These are phyloP conservation scores for Geosiphon pyriformis DNA, from an alignment of 192 early-diverging fungal genomes.

Conservation along the genomic window DNA sequence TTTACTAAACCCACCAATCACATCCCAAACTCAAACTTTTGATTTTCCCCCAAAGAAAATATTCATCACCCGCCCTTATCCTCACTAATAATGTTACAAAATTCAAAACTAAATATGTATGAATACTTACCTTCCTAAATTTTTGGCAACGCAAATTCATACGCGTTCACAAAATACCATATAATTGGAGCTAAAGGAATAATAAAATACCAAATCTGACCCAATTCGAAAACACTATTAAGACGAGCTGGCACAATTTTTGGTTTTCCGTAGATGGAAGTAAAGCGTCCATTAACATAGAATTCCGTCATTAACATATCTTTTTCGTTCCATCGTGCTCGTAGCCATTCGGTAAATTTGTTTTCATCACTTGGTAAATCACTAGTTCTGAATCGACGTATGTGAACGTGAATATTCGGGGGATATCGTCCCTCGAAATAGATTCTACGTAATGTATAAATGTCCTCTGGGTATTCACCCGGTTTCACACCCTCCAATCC, in stretches of 20 bases:
- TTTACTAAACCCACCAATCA: too few species aligned
- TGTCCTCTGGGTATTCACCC: slow-evolving; percentile 77
- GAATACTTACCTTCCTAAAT: not conserved
- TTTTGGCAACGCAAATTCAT: not conserved
- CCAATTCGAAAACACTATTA: slow-evolving; percentile 11
- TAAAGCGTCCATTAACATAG: slow-evolving; percentile 71
- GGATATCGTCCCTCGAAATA: slow-evolving; percentile 73
- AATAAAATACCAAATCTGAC: slow-evolving; percentile 21
- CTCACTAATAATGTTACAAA: too few species aligned
- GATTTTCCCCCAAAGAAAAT: too few species aligned
- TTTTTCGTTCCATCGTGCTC: slow-evolving; percentile 75
- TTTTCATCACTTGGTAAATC: slow-evolving; percentile 68
- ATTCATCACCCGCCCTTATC: too few species aligned
- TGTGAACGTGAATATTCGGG: slow-evolving; percentile 73
- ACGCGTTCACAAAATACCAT: slow-evolving; percentile 10
- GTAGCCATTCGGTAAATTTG: slow-evolving; percentile 71
- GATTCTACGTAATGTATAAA: slow-evolving; percentile 70
- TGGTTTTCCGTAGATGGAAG: slow-evolving; percentile 26
- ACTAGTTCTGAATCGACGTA: slow-evolving; percentile 58
- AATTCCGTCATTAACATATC: slow-evolving; percentile 75
- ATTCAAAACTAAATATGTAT: too few species aligned
- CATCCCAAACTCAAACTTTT: too few species aligned
- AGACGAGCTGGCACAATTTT: not conserved
- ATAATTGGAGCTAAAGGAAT: slow-evolving; percentile 9
- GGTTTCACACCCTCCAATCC: slow-evolving; percentile 74